Conservation (phyloP, 129 eudicot species). For the Saussurea involucrata region DNA sequence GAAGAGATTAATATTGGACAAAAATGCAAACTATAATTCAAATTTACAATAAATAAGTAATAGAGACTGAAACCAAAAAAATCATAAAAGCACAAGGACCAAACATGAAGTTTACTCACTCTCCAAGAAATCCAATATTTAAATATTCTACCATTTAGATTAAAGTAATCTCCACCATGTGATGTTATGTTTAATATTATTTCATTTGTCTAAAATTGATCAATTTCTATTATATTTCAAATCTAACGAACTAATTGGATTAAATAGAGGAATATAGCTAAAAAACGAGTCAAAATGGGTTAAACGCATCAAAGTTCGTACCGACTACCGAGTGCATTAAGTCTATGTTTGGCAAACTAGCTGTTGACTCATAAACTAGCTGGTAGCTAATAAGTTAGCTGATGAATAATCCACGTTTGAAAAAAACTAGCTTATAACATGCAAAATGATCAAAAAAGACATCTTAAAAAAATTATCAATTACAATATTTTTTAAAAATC, state of each 20-base stretch:
- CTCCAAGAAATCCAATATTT: background rate
- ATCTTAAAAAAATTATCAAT: too few relatives aligned
- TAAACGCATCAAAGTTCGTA: background rate
- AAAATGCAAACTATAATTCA: background rate
- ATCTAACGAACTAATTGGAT: background rate
- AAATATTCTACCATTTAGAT: background rate
- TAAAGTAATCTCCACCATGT: slow-evolving; percentile 1
- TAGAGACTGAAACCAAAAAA: background rate
- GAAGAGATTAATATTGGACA: background rate
- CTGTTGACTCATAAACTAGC: too few relatives aligned
- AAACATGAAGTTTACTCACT: background rate
- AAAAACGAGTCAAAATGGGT: background rate
- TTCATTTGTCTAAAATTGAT: background rate
- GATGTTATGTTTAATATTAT: background rate
- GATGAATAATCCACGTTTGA: too few relatives aligned
- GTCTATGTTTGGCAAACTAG: too few relatives aligned
- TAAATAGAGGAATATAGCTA: background rate
- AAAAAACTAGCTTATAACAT: too few relatives aligned
- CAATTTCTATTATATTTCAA: background rate
- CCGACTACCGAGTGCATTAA: background rate
- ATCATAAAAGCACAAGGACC: background rate
- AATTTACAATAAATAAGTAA: background rate
- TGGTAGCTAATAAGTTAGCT: too few relatives aligned
- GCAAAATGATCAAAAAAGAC: too few relatives aligned
- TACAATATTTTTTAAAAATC: too few relatives aligned